Base-by-base conservation (phyloP, 352 stramenopile species). In the Pythium coloratum region DNA sequence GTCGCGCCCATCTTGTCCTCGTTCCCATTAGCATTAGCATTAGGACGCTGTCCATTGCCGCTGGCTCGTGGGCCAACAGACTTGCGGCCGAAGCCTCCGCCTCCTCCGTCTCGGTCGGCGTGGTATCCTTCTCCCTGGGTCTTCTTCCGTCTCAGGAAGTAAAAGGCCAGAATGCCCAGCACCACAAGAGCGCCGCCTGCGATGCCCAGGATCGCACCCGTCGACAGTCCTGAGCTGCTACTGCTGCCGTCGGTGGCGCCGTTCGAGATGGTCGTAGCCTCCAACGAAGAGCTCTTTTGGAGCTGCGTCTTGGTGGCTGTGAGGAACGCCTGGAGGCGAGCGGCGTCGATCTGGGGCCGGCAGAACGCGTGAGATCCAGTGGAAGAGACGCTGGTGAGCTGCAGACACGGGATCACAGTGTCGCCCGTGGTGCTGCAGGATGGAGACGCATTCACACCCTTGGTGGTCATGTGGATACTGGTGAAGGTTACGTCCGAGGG, bases 391-490 rank as follows among this genome's bases (percentile, higher is more conserved):
- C 75, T 55, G 14, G 67, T 44, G 28, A 83, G 58, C 49, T 63
- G 50, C 10, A 80, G 53, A 47, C 79, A 88, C 38, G 79, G 79
- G 32, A 84, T 76, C 42, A 88, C 75, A 1, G 64, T 53, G 50
- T 85, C 79, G 57, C 76, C 58, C 33, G 73, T 68, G 55, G 44
- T 79, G 32, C 42, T 56, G 51, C 76, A 80, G 9, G 50, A 70
- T 2, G 20, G 12, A 6, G 44, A 3, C 7, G 58, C 58, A 36
- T 66, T 62, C 30, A 20, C 49, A 33, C 75, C 60, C 34, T 42
- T 62, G 53, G 73, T 66, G 14, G 64, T 58, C 77, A 88, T 80
- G 70, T 85, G 73, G 51, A 88, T 83, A 8, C 69, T 76, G 34
- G 76, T 66, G 2, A 85, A 14, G 9, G 14, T 70, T 20, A 81